Evolutionary conservation across 2,329 filamentous ascomycete genomes (phyloP).

Genomic region (Geosmithia flava): DNA sequence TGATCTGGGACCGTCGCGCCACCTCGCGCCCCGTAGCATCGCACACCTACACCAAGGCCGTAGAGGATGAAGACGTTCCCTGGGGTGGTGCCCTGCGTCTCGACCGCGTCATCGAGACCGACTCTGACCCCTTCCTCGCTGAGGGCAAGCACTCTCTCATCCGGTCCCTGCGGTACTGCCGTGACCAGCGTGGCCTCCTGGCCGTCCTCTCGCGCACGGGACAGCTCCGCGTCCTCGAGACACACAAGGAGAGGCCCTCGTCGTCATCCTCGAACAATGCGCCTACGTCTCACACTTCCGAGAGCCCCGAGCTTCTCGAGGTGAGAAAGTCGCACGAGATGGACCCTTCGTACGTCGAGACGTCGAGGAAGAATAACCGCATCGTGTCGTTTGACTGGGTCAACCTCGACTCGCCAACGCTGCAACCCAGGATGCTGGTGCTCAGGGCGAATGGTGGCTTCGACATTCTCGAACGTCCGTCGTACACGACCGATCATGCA

Average conservation of each 20-base stretch:
- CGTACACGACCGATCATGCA: constrained; percentile 42
- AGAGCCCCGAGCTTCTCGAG: constrained; percentile 44
- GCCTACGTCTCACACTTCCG: constrained; percentile 10
- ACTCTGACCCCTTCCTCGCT: constrained; percentile 32
- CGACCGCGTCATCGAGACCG: constrained; percentile 42
- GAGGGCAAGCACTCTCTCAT: constrained; percentile 49
- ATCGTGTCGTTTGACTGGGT: constrained; percentile 61
- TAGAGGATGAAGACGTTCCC: constrained; percentile 48
- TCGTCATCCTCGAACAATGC: constrained; percentile 22
- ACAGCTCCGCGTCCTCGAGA: constrained; percentile 49
- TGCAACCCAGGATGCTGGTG: constrained; percentile 46
- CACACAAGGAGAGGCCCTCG: constrained; percentile 38
- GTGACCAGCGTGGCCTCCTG: constrained; percentile 47
- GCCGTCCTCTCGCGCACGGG: constrained; percentile 51
- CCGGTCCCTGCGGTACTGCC: constrained; percentile 49
- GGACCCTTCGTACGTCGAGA: constrained; percentile 43
- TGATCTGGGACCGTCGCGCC: constrained; percentile 68
- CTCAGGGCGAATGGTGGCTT: constrained; percentile 48
- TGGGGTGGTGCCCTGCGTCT: constrained; percentile 51
- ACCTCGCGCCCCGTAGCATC: constrained; percentile 39
- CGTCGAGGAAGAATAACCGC: constrained; percentile 39
- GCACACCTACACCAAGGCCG: constrained; percentile 39
- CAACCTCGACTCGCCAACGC: constrained; percentile 39
- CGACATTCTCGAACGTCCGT: constrained; percentile 50
- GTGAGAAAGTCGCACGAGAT: constrained; percentile 49